phyloP scores from a whole-genome alignment of 768 basidiomycete genomes.

The Russula virescens region DNA sequence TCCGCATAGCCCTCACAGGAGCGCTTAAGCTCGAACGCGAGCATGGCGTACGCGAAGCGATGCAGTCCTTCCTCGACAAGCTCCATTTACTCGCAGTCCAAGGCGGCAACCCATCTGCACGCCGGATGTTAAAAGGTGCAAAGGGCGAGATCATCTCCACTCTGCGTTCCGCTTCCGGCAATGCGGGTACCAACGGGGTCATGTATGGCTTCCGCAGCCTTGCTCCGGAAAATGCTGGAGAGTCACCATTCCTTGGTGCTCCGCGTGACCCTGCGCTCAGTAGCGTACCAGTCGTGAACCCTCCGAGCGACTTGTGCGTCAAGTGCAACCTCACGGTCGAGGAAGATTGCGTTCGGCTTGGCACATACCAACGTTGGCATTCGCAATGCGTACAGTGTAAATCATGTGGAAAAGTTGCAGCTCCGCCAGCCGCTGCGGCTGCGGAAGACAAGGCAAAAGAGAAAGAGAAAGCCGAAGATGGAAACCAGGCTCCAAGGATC shows the following conservation, averaged over 20 bases:
- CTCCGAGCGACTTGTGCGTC: constrained; percentile 87
- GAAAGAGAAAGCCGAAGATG: constrained; percentile 36
- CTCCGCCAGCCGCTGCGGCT: constrained; percentile 47
- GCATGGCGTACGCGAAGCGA: constrained; percentile 72
- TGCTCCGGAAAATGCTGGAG: constrained; percentile 86
- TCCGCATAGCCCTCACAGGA: constrained; percentile 94
- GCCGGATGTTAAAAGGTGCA: constrained; percentile 68
- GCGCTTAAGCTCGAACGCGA: constrained; percentile 94
- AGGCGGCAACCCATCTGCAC: constrained; percentile 72
- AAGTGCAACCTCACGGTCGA: constrained; percentile 88
- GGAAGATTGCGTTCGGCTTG: constrained; percentile 92
- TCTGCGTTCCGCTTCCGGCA: constrained; percentile 38
- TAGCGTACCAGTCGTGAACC: constrained; percentile 53
- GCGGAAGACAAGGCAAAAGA: constrained; percentile 48
- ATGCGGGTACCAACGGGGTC: constrained; percentile 77
- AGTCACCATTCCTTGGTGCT: constrained; percentile 63
- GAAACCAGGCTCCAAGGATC: constrained; percentile 49
- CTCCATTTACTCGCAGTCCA: constrained; percentile 87
- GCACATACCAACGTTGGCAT: constrained; percentile 98
- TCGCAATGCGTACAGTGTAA: constrained; percentile 86
- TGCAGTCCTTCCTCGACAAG: constrained; percentile 87
- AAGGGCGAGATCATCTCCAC: constrained; percentile 52
- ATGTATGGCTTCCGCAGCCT: constrained; percentile 91
- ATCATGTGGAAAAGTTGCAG: constrained; percentile 72
- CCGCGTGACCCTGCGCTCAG: constrained; percentile 43